phyloP scores from a whole-genome alignment of 441 rosid genomes.

The Raphanus hybrid region DNA sequence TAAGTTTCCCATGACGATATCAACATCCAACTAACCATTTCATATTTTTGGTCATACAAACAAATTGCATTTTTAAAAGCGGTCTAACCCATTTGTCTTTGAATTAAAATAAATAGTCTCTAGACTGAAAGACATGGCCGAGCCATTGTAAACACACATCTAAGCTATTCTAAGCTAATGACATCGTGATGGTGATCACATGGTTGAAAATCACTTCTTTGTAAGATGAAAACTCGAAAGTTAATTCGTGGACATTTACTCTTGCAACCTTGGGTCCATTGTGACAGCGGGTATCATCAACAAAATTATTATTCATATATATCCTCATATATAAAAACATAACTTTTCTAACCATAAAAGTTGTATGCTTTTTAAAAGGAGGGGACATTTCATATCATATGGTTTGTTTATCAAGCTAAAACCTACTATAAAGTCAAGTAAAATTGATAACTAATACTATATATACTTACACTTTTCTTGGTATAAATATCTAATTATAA shows the following conservation, averaged over 20 bases:
- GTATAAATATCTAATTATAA: neutral
- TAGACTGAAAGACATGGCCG: neutral
- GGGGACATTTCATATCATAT: conserved; percentile 31
- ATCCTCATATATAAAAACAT: conserved; percentile 1
- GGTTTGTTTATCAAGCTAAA: conserved; percentile 9
- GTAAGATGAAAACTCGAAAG: neutral
- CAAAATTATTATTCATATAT: neutral
- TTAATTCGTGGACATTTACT: neutral
- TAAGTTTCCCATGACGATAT: conserved; percentile 11
- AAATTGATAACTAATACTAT: neutral
- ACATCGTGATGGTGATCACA: neutral
- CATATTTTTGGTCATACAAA: neutral
- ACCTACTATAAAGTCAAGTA: conserved; percentile 22
- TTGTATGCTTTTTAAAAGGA: conserved; percentile 29
- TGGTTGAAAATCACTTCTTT: neutral
- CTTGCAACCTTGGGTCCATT: conserved; percentile 1
- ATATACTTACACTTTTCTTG: neutral
- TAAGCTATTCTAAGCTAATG: neutral
- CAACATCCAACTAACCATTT: conserved; percentile 29
- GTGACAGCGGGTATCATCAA: neutral
- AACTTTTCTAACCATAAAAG: conserved; percentile 33
- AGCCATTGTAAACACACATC: neutral
- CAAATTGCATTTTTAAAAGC: neutral
- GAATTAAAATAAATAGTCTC: neutral
- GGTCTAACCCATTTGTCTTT: neutral